Evolutionary conservation across 2,329 filamentous ascomycete genomes (phyloP).

Genomic region (Dothistroma septosporum): DNA sequence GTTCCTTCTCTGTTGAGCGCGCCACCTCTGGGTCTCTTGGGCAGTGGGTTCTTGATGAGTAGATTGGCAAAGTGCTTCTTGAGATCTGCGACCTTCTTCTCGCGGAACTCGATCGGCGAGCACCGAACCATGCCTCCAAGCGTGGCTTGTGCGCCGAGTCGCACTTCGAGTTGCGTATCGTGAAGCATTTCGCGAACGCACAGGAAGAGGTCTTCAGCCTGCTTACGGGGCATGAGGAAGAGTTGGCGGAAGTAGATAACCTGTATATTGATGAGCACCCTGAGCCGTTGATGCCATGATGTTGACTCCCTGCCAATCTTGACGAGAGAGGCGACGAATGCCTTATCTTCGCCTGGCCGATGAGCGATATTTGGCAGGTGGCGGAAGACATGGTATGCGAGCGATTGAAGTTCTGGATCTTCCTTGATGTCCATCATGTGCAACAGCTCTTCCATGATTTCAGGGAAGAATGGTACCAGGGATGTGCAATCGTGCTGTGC

Average conservation of each 20-base stretch:
- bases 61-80: constrained; percentile 74
- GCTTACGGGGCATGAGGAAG: constrained; percentile 71
- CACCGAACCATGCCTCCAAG: constrained; percentile 97
- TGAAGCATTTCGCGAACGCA: constrained; percentile 95
- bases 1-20: constrained; percentile 40
- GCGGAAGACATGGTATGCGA: constrained; percentile 95
- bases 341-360: constrained; percentile 74
- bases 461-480: constrained; percentile 82
- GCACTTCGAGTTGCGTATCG: constrained; percentile 88
- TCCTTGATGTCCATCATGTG: constrained; percentile 99
- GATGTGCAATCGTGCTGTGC: constrained; percentile 90
- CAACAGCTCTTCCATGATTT: constrained; percentile 86
- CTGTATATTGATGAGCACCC: constrained; percentile 96
- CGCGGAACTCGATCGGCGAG: constrained; percentile 75
- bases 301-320: constrained; percentile 77
- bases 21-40: constrained; percentile 56
- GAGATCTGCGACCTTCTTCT: constrained; percentile 69
- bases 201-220: constrained; percentile 77
- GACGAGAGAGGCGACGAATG: constrained; percentile 81
- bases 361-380: constrained; percentile 95
- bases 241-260: constrained; percentile 96
- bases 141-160: constrained; percentile 85
- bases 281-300: constrained; percentile 92
- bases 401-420: constrained; percentile 87
- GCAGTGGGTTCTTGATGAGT: constrained; percentile 80